These are phyloP conservation scores for Vaccinium myrtillus DNA, from an alignment of 148 eudicot species.

Conservation along the genomic window DNA sequence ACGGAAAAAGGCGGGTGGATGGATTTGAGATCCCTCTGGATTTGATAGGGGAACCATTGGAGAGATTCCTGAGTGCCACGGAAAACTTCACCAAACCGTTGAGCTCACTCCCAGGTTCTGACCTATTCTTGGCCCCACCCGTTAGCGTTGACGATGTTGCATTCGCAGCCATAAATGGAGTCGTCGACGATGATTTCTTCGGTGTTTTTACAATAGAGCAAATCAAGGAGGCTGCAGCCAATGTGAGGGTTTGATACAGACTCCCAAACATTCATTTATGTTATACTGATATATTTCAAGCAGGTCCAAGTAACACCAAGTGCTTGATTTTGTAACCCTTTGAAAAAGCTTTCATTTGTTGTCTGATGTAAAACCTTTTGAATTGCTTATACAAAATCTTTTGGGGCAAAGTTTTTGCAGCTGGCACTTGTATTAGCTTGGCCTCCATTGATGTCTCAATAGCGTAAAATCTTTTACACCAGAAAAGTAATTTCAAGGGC, in stretches of 20 bases:
- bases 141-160: slow-evolving; percentile 90
- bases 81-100: slow-evolving; percentile 69
- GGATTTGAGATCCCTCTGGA: slow-evolving; percentile 88
- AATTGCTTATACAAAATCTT: slow-evolving; percentile 13
- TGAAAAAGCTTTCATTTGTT: background rate
- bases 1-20: slow-evolving; percentile 89
- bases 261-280: background rate
- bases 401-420: background rate
- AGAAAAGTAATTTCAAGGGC: background rate
- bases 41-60: slow-evolving; percentile 80
- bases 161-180: slow-evolving; percentile 66
- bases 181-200: slow-evolving; percentile 78
- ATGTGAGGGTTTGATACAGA: slow-evolving; percentile 51
- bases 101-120: slow-evolving; percentile 81
- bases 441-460: background rate
- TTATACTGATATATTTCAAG: background rate
- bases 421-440: background rate
- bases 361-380: background rate
- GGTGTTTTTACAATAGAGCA: slow-evolving; percentile 88
- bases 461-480: no score
- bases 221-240: slow-evolving; percentile 84
- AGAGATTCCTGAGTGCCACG: slow-evolving; percentile 58
- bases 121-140: slow-evolving; percentile 86
- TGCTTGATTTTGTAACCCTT: background rate
- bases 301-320: background rate